Evolutionary conservation across 768 basidiomycete genomes (phyloP).

Genomic region (Tulasnella sp.): DNA sequence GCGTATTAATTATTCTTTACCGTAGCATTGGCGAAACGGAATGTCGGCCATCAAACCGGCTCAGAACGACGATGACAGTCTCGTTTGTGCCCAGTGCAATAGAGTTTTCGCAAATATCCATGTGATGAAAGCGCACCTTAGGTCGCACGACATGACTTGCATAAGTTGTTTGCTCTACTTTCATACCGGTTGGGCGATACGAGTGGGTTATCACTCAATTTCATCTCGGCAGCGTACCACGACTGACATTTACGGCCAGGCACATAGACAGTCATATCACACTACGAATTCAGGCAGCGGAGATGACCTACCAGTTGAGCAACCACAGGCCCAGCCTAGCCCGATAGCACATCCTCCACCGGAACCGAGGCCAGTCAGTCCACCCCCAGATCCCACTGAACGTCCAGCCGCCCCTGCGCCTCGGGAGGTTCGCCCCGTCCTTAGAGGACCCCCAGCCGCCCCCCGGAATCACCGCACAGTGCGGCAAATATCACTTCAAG

Average conservation of each 20-base stretch:
- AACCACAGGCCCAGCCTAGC: neutral
- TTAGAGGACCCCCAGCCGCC: neutral
- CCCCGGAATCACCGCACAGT: neutral
- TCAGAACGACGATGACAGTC: neutral
- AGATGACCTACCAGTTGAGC: neutral
- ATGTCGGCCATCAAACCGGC: neutral
- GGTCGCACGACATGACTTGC: neutral
- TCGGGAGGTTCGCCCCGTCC: neutral
- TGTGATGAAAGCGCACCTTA: neutral
- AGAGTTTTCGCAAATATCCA: neutral
- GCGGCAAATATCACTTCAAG: neutral
- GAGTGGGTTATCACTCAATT: neutral
- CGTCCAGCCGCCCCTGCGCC: neutral
- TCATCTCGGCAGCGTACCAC: neutral
- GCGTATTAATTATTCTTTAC: neutral
- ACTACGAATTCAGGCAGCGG: neutral
- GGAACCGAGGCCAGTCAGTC: neutral
- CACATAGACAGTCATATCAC: neutral
- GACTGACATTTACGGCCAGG: neutral
- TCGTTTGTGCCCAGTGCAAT: neutral
- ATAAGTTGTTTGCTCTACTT: neutral
- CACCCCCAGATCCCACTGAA: neutral
- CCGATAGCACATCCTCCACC: neutral
- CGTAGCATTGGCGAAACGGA: neutral
- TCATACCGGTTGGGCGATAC: neutral